These are phyloP conservation scores for Naegleria gruberi DNA, from an alignment of 208 protist genomes.

Conservation along the genomic window DNA sequence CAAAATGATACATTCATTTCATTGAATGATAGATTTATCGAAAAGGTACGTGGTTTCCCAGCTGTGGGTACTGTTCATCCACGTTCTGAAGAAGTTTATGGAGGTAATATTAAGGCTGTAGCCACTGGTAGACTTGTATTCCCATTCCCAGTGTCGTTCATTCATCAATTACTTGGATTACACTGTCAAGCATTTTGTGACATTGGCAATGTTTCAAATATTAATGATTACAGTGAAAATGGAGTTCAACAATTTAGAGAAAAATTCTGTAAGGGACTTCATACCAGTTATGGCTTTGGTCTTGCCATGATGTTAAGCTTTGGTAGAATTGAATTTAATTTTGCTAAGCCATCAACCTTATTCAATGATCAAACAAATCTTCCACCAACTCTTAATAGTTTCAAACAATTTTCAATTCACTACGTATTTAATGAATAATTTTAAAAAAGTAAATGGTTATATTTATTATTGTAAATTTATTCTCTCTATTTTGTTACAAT, in stretches of 20 bases:
- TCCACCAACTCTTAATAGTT: not conserved
- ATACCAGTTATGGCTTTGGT: not conserved
- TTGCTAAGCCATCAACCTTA: not conserved
- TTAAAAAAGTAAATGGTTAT: too few relatives aligned
- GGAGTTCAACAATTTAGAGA: not conserved
- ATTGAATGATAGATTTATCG: not conserved
- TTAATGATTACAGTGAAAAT: not conserved
- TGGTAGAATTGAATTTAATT: conserved; percentile 9
- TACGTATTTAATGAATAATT: not conserved
- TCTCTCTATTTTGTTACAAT: too few relatives aligned
- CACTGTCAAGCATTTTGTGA: conserved; percentile 2
- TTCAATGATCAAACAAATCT: not conserved
- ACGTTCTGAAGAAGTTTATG: not conserved
- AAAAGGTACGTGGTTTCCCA: not conserved
- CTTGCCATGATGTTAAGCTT: not conserved
- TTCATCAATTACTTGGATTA: not conserved
- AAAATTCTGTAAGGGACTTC: not conserved
- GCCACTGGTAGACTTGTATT: not conserved
- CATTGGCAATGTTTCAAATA: not conserved
- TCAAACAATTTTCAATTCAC: not conserved
- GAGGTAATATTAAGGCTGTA: not conserved
- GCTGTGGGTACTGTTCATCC: not conserved
- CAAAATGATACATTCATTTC: not conserved
- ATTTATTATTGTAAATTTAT: too few relatives aligned
- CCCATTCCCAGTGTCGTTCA: not conserved